Base-by-base conservation (phyloP, 2,329 filamentous ascomycete species). In the Claviceps fusiformis region DNA sequence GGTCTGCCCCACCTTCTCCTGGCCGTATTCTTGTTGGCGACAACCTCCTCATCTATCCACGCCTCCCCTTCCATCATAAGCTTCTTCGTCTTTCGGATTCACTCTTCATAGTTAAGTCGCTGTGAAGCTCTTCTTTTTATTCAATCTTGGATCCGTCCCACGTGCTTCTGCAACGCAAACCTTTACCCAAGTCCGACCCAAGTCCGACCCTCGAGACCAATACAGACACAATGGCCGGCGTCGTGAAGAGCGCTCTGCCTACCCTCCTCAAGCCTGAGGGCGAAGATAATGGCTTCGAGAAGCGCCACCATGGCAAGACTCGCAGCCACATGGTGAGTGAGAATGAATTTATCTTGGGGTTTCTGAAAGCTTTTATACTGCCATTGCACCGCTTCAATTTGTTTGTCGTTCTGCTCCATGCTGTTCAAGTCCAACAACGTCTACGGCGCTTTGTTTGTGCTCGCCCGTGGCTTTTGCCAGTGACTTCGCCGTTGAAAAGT, bases 241-340 rank as follows among this genome's bases (percentile, higher is more conserved):
- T 76, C 63, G 75, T 83, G 64, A 89, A 82, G 76, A 83, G 81
- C 73, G 87, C 88, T 60, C 76, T 96, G 64, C 89, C 91, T 61
- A 78, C 87, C 47, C 92, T 95, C 78, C 80, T 96, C 65, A 92
- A 89, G 80, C 79, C 83, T 59, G 72, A 70, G 41, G 67, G 68
- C 57, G 73, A 77, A 52, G 74, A 75, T 59, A 66, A 66, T 60
- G 74, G 74, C 60, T 77, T 82, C 61, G 73, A 78, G 63, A 76
- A 78, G 59, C 83, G 84, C 69, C 87, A 89, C 69, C 86, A 91
- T 71, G 87, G 87, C 74, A 91, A 91, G 81, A 87, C 86, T 63
- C 85, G 87, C 71, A 89, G 86, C 58, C 87, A 91, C 73, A 87
- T 91, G 82, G 87, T 87, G 74, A 82, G 86, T 83, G 56, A 46